Evolutionary conservation across 1,284 basidiomycete species (phyloP).

Genomic region (Bjerkandera adusta): DNA sequence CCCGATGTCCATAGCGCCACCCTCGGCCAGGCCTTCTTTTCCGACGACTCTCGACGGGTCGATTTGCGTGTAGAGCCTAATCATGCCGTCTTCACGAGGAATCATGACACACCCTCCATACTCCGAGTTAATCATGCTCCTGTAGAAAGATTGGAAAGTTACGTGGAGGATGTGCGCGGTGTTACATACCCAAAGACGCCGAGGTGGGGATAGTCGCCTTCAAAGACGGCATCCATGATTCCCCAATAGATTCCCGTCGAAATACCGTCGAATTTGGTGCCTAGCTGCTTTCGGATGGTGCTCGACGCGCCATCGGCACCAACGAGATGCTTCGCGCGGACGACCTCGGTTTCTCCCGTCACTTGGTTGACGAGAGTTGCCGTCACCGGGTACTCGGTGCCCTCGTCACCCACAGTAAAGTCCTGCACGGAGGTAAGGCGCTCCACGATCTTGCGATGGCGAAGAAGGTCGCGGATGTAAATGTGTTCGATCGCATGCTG

Average conservation of each 20-base stretch:
- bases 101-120: not conserved
- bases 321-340: slow-evolving; percentile 1
- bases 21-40: not conserved
- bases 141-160: no score
- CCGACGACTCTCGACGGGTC: not conserved
- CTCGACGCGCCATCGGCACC: not conserved
- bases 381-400: not conserved
- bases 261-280: not conserved
- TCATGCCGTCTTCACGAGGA: slow-evolving; percentile 1
- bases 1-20: not conserved
- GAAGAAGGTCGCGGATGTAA: not conserved
- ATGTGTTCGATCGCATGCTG: not conserved
- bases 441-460: not conserved
- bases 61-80: not conserved
- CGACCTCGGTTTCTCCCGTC: not conserved
- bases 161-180: no score
- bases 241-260: slow-evolving; percentile 2
- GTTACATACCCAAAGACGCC: not conserved
- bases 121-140: not conserved
- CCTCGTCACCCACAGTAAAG: not conserved
- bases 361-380: not conserved
- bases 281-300: slow-evolving; percentile 1
- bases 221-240: slow-evolving; percentile 1
- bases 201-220: not conserved
- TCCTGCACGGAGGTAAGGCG: not conserved